Percentiles rank a stretch among this genome's conserved stretches.
These are phyloP conservation scores for Kwoniella dendrophila DNA, from an alignment of 768 basidiomycete genomes.

Conservation along the genomic window DNA sequence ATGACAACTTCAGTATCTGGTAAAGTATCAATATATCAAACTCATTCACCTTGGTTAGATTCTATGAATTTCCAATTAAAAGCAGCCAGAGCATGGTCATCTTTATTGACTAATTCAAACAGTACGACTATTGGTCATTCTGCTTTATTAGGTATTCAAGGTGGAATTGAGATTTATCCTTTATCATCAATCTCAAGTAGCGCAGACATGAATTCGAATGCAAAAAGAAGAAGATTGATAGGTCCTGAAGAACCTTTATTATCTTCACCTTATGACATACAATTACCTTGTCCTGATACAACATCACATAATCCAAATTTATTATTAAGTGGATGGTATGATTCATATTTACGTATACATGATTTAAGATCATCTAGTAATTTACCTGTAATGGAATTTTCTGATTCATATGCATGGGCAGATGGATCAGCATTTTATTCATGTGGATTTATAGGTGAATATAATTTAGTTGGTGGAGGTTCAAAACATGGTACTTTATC, in stretches of 20 bases:
- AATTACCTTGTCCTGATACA: slow-evolving; percentile 21
- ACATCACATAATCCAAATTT: slow-evolving; percentile 36
- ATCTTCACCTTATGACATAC: slow-evolving; percentile 40
- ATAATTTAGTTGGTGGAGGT: slow-evolving; percentile 42
- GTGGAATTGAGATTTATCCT: slow-evolving; percentile 25
- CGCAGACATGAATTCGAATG: slow-evolving; percentile 7
- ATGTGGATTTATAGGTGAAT: slow-evolving; percentile 29
- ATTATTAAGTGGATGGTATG: slow-evolving; percentile 49
- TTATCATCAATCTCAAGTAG: slow-evolving; percentile 21
- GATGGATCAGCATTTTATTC: slow-evolving; percentile 46
- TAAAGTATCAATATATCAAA: slow-evolving; percentile 24
- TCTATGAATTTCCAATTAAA: slow-evolving; percentile 20
- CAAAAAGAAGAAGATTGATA: slow-evolving; percentile 12
- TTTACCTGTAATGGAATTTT: slow-evolving; percentile 21
- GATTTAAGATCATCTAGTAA: slow-evolving; percentile 36
- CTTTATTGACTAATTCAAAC: slow-evolving; percentile 17
- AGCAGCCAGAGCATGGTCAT: slow-evolving; percentile 39
- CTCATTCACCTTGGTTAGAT: slow-evolving; percentile 33
- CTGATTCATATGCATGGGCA: slow-evolving; percentile 47
- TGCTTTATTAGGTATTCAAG: slow-evolving; percentile 36
- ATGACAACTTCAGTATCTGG: slow-evolving; percentile 35
- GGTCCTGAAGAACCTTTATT: slow-evolving; percentile 40
- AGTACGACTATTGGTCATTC: slow-evolving; percentile 2
- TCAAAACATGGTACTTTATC: slow-evolving; percentile 44
- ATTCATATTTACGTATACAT: slow-evolving; percentile 47